These are phyloP conservation scores for Thelephora aurantiotincta DNA, from an alignment of 768 basidiomycete species.

Conservation along the genomic window DNA sequence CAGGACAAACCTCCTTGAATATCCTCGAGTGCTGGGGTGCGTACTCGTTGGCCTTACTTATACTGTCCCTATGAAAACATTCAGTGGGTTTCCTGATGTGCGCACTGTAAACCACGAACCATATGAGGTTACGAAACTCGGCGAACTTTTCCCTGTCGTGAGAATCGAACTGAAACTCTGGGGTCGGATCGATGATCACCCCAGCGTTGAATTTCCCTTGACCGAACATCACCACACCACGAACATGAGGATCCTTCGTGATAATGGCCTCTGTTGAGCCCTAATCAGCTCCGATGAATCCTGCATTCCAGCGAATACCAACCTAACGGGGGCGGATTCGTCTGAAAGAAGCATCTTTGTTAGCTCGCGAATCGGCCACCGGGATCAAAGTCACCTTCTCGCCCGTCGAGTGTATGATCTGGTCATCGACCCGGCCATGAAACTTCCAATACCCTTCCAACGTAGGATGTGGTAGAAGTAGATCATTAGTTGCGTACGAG, in stretches of 20 bases:
- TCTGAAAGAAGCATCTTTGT: conserved; percentile 11
- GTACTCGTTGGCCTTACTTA: conserved; percentile 14
- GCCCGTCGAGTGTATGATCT: conserved; percentile 28
- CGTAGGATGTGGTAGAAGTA: conserved; percentile 26
- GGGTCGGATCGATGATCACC: conserved; percentile 24
- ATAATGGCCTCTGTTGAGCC: conserved; percentile 20
- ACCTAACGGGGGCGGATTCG: conserved; percentile 25
- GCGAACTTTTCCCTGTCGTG: conserved; percentile 14
- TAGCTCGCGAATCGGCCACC: neutral
- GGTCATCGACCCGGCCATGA: conserved; percentile 29
- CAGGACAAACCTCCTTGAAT: conserved; percentile 9
- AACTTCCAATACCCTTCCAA: conserved; percentile 22
- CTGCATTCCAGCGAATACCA: neutral
- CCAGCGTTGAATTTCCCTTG: conserved; percentile 25
- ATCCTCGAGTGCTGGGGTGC: conserved; percentile 14
- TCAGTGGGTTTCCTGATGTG: no score
- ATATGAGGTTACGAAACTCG: conserved; percentile 21
- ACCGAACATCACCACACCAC: conserved; percentile 24
- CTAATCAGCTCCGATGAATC: neutral
- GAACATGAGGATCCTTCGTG: conserved; percentile 18
- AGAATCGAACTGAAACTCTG: conserved; percentile 18
- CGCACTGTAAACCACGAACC: conserved; percentile 15
- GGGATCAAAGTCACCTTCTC: conserved; percentile 19
- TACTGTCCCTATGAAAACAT: conserved; percentile 4
- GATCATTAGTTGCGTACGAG: conserved; percentile 26